Base-by-base conservation (phyloP, 306 rosid genomes). In the Fragaria vesca region DNA sequence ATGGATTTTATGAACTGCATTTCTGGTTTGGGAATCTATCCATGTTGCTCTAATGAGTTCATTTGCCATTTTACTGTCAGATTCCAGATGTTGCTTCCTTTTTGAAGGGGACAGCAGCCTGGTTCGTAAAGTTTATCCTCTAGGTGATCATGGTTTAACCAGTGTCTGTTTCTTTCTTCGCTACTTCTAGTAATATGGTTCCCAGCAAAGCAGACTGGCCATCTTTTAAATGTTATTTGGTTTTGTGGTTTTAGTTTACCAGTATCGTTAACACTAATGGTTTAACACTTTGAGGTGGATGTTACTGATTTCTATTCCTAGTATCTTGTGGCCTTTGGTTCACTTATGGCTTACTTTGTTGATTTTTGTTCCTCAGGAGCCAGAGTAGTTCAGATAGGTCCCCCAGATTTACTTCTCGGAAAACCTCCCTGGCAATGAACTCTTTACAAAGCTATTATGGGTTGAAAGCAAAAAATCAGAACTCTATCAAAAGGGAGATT, bases 401-500 rank as follows among this genome's bases (percentile, higher is more conserved):
- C 79, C 69, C 84, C 52, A 73, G 77, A 85, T 21, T 76, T 18
- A 84, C 93, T 77, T 72, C 89, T 24, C 84, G 71, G 55, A 88
- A 79, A 77, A 74, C 89, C 70, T 89, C 96, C 76, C 80, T 79
- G 21, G 97, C 93, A 73, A 94, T 91, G 96, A 80, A 79, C 88
- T 86, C 94, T 75, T 86, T 91, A 82, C 97, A 86, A 76, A 97
- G 91, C 79, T 91, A 81, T 76, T 90, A 89, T 82, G 94, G 94
- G 76, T 96, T 90, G 32, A 88, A 85, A 75, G 76, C 87, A 68
- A 69, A 68, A 24, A 78, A 76, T 43, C 82, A 68, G 81, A 83
- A 80, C 73, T 73, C 81, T 61, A 38, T 45, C 73, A 18, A 90
- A 86, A 76, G 71, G 79, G 70, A 66, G 26, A 66, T 36, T 45